Base-by-base conservation (phyloP, 257 asterid genomes). In the Fraxinus americana region DNA sequence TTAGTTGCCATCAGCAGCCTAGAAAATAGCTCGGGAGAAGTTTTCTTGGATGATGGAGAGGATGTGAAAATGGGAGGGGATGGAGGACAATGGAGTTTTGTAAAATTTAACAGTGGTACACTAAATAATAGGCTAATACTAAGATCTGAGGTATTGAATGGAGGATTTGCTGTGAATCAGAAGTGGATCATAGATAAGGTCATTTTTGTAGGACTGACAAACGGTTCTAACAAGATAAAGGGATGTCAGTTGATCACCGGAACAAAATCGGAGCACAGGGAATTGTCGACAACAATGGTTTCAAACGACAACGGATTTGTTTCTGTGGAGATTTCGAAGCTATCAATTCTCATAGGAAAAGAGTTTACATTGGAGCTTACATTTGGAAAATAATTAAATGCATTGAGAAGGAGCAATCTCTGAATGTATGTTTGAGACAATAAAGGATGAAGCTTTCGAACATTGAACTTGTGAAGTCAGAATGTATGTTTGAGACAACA, bases 11-110 rank as follows among this genome's bases (percentile, higher is more conserved):
- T 88, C 1, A 77, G 82, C 61, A 66, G 57, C 38, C 21, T 32
- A 0, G 80, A 82, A 0, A 82, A 50, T n/a, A 83, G 89, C 71
- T 65, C 76, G 0, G 94, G 97, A 25, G 87, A 84, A 38, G 74
- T 88, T 21, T 91, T 90, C 89, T 67, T 91, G 85, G 95, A 91
- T 19, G 75, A 90, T 43, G 95, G 94, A 1, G 97, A 85, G 16
- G 92, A 80, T 41, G 30, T 86, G 23, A 91, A 90, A 9, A 70
- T 83, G 57, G 94, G 88, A 19, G 80, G 80, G 11, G 71, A 71
- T 0, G 92, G 85, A 1, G 89, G 87, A 16, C 71, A 66, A 0
- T 91, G 92, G 91, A 91, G 87, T n/a, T 67, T 82, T 0, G 82
- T 83, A 1, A 80, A n/a, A 14, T 87, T 87, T 65, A 36, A 36